Percentiles rank a stretch among this genome's conserved stretches.
Evolutionary conservation across 2,329 filamentous ascomycete species (phyloP).

Genomic region (Fusarium chlamydosporum): DNA sequence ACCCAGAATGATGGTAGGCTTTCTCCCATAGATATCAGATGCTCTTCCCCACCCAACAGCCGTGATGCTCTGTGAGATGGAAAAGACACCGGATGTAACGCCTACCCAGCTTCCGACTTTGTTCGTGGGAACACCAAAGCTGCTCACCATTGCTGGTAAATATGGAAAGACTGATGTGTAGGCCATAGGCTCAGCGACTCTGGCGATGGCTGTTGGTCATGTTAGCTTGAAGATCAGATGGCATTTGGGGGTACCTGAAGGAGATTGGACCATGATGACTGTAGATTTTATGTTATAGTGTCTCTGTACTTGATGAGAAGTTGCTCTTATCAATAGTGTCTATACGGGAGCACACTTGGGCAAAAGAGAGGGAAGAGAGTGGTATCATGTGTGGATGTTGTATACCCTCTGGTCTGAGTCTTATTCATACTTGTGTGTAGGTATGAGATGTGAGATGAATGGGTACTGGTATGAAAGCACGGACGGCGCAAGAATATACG

Average conservation of each 20-base stretch:
- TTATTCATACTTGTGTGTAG: background rate
- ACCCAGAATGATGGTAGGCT: constrained; percentile 82
- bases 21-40: constrained; percentile 85
- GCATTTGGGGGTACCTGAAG: constrained; percentile 26
- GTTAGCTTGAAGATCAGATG: constrained; percentile 53
- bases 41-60: constrained; percentile 82
- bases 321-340: constrained; percentile 11
- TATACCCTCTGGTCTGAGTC: constrained; percentile 4
- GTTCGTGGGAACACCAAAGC: constrained; percentile 78
- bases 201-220: constrained; percentile 73
- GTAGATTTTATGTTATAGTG: constrained; percentile 15
- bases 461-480: constrained; percentile 10
- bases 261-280: constrained; percentile 33
- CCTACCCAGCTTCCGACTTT: constrained; percentile 87
- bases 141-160: constrained; percentile 85
- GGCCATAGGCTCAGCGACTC: constrained; percentile 82
- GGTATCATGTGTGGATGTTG: background rate
- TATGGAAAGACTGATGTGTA: constrained; percentile 80
- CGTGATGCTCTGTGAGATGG: constrained; percentile 77
- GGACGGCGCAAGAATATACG: constrained; percentile 12
- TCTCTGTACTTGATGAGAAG: constrained; percentile 45
- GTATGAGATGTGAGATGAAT: background rate
- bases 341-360: background rate
- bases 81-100: constrained; percentile 79
- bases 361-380: background rate